Percentiles rank a stretch among this genome's conserved stretches.
Evolutionary conservation across 2,329 filamentous ascomycete genomes (phyloP).

Genomic region (Hirsutella rhossiliensis): DNA sequence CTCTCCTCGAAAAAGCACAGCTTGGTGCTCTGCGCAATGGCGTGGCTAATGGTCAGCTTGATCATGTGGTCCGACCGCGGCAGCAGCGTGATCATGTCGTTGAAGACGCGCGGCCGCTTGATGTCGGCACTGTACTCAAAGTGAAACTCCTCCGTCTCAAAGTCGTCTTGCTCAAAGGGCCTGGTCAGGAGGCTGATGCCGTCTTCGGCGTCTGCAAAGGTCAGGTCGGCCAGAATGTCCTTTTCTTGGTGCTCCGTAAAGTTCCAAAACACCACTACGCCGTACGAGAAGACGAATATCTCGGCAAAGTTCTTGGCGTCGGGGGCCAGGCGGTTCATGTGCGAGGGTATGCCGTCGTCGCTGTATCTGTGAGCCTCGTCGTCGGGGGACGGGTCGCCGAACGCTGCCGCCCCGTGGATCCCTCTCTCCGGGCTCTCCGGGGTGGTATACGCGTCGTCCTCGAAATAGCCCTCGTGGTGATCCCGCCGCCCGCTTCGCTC

Average conservation of each 20-base stretch:
- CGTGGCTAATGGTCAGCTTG: slow-evolving; percentile 93
- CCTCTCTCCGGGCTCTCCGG: slow-evolving; percentile 18
- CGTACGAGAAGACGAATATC: slow-evolving; percentile 95
- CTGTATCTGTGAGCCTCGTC: slow-evolving; percentile 17
- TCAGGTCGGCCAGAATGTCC: slow-evolving; percentile 87
- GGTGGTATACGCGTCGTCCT: slow-evolving; percentile 50
- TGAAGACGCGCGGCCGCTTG: slow-evolving; percentile 83
- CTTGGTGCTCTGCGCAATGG: slow-evolving; percentile 94
- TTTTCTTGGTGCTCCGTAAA: slow-evolving; percentile 95
- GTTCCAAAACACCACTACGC: slow-evolving; percentile 98
- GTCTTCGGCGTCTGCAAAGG: slow-evolving; percentile 64
- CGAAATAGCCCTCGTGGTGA: slow-evolving; percentile 85
- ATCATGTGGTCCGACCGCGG: slow-evolving; percentile 95
- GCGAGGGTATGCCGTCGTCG: slow-evolving; percentile 31
- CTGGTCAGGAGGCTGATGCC: slow-evolving; percentile 59
- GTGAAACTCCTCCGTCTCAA: slow-evolving; percentile 96
- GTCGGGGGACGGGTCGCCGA: slow-evolving; percentile 16
- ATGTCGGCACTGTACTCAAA: slow-evolving; percentile 90
- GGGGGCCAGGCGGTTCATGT: slow-evolving; percentile 49
- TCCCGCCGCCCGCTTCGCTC: slow-evolving; percentile 83
- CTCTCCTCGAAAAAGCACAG: slow-evolving; percentile 91
- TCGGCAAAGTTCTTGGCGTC: slow-evolving; percentile 76
- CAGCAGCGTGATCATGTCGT: slow-evolving; percentile 96
- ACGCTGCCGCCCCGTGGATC: slow-evolving; percentile 16
- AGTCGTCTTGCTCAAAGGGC: slow-evolving; percentile 77